Base-by-base conservation (phyloP, 352 stramenopile species). In the Globisporangium paddicum region DNA sequence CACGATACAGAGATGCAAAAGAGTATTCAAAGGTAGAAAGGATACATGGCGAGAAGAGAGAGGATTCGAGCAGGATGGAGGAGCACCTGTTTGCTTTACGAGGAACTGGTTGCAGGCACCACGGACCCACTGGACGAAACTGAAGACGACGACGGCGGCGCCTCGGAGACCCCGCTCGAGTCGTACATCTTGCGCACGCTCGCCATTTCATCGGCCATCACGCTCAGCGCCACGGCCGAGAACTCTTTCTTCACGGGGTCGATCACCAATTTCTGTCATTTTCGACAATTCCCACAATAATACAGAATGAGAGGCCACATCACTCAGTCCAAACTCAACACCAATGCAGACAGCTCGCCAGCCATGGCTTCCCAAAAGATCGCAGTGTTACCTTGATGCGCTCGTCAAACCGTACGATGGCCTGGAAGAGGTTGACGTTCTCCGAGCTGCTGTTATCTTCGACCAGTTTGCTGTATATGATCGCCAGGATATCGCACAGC, bases 161-260 rank as follows among this genome's bases (percentile, higher is more conserved):
- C 18, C 9, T 52, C 46, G 3, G 46, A 52, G 13, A 9, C 28
- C 16, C 40, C 40, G 13, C 52, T 42, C 18, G 73, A 84, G 14
- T 71, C 72, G 28, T 82, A 86, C 1, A 58, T 45, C 52, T 79
- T 87, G 37, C 81, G 72, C 7, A 92, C 79, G 5, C 64, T 53
- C 26, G 67, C 62, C 48, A 92, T 77, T 52, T 94, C 82, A 14
- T 89, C 73, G 0, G 69, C 62, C 32, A 94, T 67, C 9, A 90
- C 71, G 30, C 72, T 70, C 23, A 69, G 59, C 1, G 85, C 80
- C 30, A 91, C 74, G 0, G 67, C 70, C 5, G 77, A 82, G 52
- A 92, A 90, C 37, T 95, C 82, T 50, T 93, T 93, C 58, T 89
- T 90, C 10, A 91, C 70, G 2, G 81, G 78, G 30, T 93, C 82